Evolutionary conservation across 345 rosid species (phyloP).

Genomic region (Abelmoschus esculentus): DNA sequence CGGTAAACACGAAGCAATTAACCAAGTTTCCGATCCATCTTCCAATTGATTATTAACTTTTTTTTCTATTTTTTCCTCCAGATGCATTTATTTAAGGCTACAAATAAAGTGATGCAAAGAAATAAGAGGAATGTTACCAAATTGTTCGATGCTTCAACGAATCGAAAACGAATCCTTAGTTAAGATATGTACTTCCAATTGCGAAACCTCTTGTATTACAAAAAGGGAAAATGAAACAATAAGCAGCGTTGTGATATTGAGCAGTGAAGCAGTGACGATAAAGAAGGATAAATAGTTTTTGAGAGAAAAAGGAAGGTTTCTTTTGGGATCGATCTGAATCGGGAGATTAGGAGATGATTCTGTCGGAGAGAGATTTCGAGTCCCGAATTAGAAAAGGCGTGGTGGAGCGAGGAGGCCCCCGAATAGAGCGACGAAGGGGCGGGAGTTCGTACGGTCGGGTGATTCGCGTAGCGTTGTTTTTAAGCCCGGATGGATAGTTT

Average conservation of each 20-base stretch:
- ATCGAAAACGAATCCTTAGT: not conserved
- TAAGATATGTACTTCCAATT: not conserved
- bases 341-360: too few species aligned
- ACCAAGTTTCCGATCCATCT: not conserved
- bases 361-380: not conserved
- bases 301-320: not conserved
- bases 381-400: too few species aligned
- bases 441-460: not conserved
- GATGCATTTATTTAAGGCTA: not conserved
- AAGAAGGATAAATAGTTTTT: not conserved
- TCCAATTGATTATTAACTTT: not conserved
- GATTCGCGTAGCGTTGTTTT: constrained; percentile 23
- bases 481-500: too few species aligned
- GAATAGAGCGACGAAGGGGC: not conserved
- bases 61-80: not conserved
- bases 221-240: not conserved
- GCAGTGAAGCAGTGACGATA: not conserved
- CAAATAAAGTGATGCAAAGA: not conserved
- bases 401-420: not conserved
- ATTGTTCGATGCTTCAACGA: not conserved
- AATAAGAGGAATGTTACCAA: not conserved
- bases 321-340: not conserved
- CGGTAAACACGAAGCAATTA: not conserved
- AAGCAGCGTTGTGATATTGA: not conserved
- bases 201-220: not conserved